Evolutionary conservation across 768 basidiomycete species (phyloP).

Genomic region (Termitomyces sp.): DNA sequence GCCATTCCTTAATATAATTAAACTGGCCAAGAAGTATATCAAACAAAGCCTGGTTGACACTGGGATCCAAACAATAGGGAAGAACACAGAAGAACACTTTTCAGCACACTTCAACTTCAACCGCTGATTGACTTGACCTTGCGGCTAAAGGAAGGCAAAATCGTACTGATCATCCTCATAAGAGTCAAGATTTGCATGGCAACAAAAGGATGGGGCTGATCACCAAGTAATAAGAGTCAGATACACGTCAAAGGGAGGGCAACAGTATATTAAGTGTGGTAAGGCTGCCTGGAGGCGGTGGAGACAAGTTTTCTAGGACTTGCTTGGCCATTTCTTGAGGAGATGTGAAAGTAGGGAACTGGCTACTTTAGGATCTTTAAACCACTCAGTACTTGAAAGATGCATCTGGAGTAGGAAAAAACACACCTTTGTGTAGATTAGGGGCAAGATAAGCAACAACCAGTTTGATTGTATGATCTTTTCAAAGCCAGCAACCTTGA

Average conservation of each 20-base stretch:
- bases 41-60: slow-evolving; percentile 65
- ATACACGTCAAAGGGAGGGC: slow-evolving; percentile 79
- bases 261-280: slow-evolving; percentile 67
- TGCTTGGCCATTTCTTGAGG: slow-evolving; percentile 61
- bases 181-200: slow-evolving; percentile 58
- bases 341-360: slow-evolving; percentile 50
- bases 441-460: slow-evolving; percentile 83
- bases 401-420: not conserved
- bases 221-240: slow-evolving; percentile 74
- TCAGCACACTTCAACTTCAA: slow-evolving; percentile 76
- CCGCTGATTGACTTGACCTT: slow-evolving; percentile 87
- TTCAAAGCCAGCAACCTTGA: slow-evolving; percentile 81
- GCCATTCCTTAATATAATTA: slow-evolving; percentile 18
- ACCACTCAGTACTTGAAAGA: not conserved
- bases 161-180: slow-evolving; percentile 51
- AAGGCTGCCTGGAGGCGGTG: slow-evolving; percentile 50
- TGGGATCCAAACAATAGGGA: slow-evolving; percentile 64
- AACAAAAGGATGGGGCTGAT: slow-evolving; percentile 60
- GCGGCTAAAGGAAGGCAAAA: slow-evolving; percentile 61
- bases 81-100: slow-evolving; percentile 63
- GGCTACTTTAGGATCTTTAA: slow-evolving; percentile 19
- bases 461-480: slow-evolving; percentile 79
- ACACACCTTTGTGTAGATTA: slow-evolving; percentile 62
- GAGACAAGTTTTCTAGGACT: slow-evolving; percentile 62
- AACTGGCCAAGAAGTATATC: slow-evolving; percentile 63